Percentiles rank a stretch among this genome's conserved stretches.
phyloP scores from a whole-genome alignment of 352 stramenopile genomes.

The Pythium myriotylum region DNA sequence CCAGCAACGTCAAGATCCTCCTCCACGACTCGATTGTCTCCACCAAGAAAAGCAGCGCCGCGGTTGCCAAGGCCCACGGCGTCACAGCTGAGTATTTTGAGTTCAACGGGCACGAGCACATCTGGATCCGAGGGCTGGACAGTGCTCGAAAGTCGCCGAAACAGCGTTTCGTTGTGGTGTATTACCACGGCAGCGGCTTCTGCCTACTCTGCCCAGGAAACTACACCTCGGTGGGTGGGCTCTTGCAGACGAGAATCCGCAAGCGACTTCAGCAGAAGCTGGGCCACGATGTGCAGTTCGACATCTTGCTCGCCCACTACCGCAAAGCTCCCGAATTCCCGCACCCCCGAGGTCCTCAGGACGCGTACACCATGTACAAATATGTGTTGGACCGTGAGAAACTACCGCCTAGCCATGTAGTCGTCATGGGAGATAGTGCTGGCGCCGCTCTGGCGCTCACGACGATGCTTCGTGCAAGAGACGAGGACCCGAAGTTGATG shows the following conservation, averaged over 20 bases:
- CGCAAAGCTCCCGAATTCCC: conserved; percentile 23
- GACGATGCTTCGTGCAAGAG: conserved; percentile 16
- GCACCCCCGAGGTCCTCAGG: conserved; percentile 7
- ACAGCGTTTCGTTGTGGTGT: conserved; percentile 12
- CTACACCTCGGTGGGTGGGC: conserved; percentile 24
- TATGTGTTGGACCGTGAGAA: conserved; percentile 9
- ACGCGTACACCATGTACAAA: conserved; percentile 24
- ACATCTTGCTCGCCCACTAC: conserved; percentile 29
- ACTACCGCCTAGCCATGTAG: conserved; percentile 2
- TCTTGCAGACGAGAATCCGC: conserved; percentile 18
- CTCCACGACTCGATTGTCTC: too few species aligned
- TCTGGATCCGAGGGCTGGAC: conserved; percentile 12
- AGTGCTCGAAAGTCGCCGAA: not conserved
- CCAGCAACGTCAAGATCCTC: too few species aligned
- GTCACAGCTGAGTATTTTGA: not conserved
- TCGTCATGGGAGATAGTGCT: conserved; percentile 26
- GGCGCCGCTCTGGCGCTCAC: conserved; percentile 18
- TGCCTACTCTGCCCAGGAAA: conserved; percentile 7
- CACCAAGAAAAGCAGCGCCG: too few species aligned
- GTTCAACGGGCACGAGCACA: conserved; percentile 24
- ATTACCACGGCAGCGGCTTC: conserved; percentile 23
- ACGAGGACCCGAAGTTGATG: conserved; percentile 6
- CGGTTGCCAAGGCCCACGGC: not conserved
- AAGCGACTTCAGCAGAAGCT: not conserved
- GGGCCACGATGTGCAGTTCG: not conserved